Base-by-base conservation (phyloP, 192 early-diverging fungal species). In the Coemansia sp. region DNA sequence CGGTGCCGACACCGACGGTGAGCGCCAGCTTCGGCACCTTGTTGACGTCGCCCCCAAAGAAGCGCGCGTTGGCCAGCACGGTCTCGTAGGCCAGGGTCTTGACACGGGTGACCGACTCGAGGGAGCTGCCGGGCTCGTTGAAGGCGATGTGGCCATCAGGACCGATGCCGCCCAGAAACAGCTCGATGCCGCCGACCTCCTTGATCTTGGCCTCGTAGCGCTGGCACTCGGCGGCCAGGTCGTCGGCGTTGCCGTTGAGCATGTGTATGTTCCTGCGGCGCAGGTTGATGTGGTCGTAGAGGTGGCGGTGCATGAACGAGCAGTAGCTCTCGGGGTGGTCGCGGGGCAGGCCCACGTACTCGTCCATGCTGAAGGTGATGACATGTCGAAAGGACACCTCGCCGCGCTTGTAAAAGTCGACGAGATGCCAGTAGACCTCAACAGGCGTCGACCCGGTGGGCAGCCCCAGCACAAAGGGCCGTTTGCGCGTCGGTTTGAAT, bases 141-240 rank as follows among this genome's bases (percentile, higher is more conserved):
- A 92, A 92, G 37, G 90, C 90, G 61, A 92, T 90, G 57, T 92
- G 90, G 48, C 90, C 90, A 67, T 92, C 90, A 6, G 90, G 88
- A 28, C 90, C 90, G 52, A 90, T 90, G 54, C 88, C 87, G 46
- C 90, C 90, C 36, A 92, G 61, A 60, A 90, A 90, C 24, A 92
- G 78, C 80, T 92, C 90, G 40, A 92, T 87, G 15, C 90, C 90
- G 34, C 90, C 90, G 18, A 83, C 80, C 8, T 77, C 68, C 14
- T 80, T 80, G 49, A 92, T 92, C 63, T 83, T 83, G 52, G 79
- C 84, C 63, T 92, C 90, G 57, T 84, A 92, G 41, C 79, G 78
- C 38, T 72, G 78, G 71, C 90, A 92, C 61, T 92, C 90, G 35
- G 80, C 80, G 39, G 89, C 85, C 50, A 92, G 52, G 52, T 92